A percentile compares a stretch with the other conserved stretches of the same genome.
These are phyloP conservation scores for Gleditsia sinensis DNA, from an alignment of 306 rosid species.

Conservation along the genomic window DNA sequence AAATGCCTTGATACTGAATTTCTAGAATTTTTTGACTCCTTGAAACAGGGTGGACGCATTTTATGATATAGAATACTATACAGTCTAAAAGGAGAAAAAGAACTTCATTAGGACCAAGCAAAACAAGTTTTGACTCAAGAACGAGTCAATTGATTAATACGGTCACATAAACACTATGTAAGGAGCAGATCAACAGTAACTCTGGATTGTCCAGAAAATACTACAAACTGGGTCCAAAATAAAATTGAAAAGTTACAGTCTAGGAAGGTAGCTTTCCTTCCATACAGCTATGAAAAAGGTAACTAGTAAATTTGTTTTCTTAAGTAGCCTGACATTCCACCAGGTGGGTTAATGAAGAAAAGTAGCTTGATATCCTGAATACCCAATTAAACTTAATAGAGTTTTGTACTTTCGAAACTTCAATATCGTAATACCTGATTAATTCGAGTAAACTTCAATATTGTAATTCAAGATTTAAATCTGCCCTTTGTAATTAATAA, in stretches of 20 bases:
- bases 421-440: background rate
- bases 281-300: background rate
- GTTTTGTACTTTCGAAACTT: background rate
- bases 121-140: background rate
- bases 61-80: background rate
- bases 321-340: background rate
- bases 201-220: background rate
- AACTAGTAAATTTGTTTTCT: background rate
- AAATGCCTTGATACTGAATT: background rate
- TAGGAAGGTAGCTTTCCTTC: background rate
- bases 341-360: background rate
- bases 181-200: conserved; percentile 1
- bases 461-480: conserved; percentile 18
- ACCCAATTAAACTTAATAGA: no score
- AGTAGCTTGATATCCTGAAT: background rate
- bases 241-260: background rate
- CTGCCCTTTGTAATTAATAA: background rate
- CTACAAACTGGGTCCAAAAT: background rate
- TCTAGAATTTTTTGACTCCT: background rate
- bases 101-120: background rate
- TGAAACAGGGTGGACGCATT: background rate
- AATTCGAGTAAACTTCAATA: background rate
- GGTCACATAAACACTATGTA: background rate
- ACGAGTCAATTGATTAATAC: background rate
- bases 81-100: background rate